Evolutionary conservation across 2,329 filamentous ascomycete genomes (phyloP).

Genomic region (Alternaria panax): DNA sequence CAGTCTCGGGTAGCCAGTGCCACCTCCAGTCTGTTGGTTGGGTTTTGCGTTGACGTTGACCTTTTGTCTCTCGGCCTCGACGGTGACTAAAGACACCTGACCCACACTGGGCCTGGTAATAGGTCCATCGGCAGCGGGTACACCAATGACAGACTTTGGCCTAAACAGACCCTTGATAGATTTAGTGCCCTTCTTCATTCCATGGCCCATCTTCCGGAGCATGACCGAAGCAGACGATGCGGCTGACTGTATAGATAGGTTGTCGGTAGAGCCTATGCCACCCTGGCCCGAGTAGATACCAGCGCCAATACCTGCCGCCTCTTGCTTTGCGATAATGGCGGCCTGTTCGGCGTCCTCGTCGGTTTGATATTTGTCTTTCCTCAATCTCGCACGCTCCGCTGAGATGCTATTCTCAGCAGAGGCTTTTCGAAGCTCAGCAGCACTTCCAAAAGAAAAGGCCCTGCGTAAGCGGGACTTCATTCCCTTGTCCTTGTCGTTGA

Average conservation of each 20-base stretch:
- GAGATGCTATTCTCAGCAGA: slow-evolving; percentile 67
- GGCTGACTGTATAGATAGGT: slow-evolving; percentile 88
- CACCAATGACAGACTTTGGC: slow-evolving; percentile 88
- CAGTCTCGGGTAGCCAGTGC: slow-evolving; percentile 82
- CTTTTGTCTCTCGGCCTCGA: slow-evolving; percentile 87
- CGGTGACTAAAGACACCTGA: slow-evolving; percentile 93
- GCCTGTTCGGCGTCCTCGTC: slow-evolving; percentile 86
- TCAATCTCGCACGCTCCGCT: slow-evolving; percentile 64
- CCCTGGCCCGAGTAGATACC: slow-evolving; percentile 91
- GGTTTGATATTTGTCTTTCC: slow-evolving; percentile 58
- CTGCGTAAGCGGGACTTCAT: slow-evolving; percentile 87
- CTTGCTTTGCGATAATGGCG: slow-evolving; percentile 89
- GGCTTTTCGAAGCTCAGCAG: slow-evolving; percentile 83
- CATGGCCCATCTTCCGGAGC: slow-evolving; percentile 98
- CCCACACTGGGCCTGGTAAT: slow-evolving; percentile 73
- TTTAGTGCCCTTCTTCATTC: slow-evolving; percentile 92
- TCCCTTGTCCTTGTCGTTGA: slow-evolving; percentile 84
- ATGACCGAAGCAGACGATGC: slow-evolving; percentile 90
- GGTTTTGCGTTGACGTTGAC: slow-evolving; percentile 79
- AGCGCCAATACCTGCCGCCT: slow-evolving; percentile 88
- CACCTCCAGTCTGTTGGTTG: slow-evolving; percentile 71
- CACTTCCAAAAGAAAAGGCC: slow-evolving; percentile 96
- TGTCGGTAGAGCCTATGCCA: slow-evolving; percentile 93
- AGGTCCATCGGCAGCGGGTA: slow-evolving; percentile 72
- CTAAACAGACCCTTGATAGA: slow-evolving; percentile 94